Evolutionary conservation across 495 filamentous ascomycete genomes (phyloP), one percentile per base, ranked within the genome.

Genomic region (Aspergillus affinis): DNA sequence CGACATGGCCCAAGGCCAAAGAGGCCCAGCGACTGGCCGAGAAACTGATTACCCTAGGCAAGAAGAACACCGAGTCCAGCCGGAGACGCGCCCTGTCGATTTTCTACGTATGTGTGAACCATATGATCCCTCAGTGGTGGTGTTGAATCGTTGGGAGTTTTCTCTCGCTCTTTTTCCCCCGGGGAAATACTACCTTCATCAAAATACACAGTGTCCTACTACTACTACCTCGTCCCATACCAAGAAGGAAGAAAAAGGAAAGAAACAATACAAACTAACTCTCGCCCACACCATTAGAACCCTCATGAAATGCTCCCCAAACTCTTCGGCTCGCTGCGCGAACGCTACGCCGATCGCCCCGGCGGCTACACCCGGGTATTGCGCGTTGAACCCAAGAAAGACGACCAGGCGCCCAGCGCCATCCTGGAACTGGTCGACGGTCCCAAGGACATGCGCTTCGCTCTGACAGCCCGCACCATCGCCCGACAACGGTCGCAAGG

Each of bases 401-500:
- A 84, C 61, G 92, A 96, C 69, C 90, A 96, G 77, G 93, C 90
- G 4, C 81, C 86, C 36, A 89, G 86, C 20, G 94, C 94, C 0
- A 95, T 98, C 64, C 84, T 98, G n/a, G 94, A 98, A 74, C 82
- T 98, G 13, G 92, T 98, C 48, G 94, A 98, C 71, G 93, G 93
- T 47, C 93, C 92, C 17, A 90, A 87, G 73, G 94, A 98, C 75
- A 91, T 96, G 83, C 88, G 93, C 2, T 98, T 98, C 77, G 88
- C 89, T 55, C 86, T 97, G 80, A 96, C 92, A 17, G 94, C 94
- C 4, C 84, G 84, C 50, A 86, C 90, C 0, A 77, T 98, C 0
- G 90, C 87, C 44, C 80, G 81, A 46, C 78, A 88, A 64, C 77
- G 86, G 32, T 70, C 66, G 13, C 65, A 83, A 53, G 74, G 75